phyloP scores from a whole-genome alignment of 2,329 filamentous ascomycete genomes.

The Alternaria burnsii region DNA sequence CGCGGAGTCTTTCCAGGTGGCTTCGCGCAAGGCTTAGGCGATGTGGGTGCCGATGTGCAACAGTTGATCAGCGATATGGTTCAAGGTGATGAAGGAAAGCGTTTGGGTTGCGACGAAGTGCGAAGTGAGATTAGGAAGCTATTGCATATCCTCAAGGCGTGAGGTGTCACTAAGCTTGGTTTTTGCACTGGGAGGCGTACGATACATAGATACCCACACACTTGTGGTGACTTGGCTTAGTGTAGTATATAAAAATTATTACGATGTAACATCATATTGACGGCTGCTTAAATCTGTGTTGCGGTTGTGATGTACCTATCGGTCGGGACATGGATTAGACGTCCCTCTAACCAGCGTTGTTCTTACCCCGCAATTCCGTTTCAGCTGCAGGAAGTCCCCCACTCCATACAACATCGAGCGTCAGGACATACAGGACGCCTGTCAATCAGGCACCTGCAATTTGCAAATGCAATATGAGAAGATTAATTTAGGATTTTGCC shows the following conservation, averaged over 20 bases:
- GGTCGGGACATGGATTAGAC: no score
- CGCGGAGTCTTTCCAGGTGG: conserved; percentile 40
- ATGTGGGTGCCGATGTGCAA: conserved; percentile 31
- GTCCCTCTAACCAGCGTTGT: no score
- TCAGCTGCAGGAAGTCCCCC: neutral
- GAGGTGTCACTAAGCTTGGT: neutral
- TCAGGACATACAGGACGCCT: no score
- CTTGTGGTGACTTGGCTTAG: neutral
- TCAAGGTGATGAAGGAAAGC: conserved; percentile 36
- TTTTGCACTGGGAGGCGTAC: neutral
- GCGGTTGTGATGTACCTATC: neutral
- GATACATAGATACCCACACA: neutral
- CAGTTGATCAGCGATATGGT: conserved; percentile 45
- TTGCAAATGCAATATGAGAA: conserved; percentile 4
- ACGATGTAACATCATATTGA: no score
- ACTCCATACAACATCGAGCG: no score
- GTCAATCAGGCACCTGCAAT: rapidly evolving
- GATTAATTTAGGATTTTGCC: conserved; percentile 10
- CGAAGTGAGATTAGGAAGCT: conserved; percentile 32
- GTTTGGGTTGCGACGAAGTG: conserved; percentile 44
- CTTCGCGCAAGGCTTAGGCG: conserved; percentile 36
- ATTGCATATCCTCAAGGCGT: conserved; percentile 26
- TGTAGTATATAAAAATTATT: neutral
- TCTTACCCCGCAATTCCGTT: neutral
- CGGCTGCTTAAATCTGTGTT: neutral